These are phyloP conservation scores for Rhizopogon vinicolor DNA, from an alignment of 768 basidiomycete genomes.

Conservation along the genomic window DNA sequence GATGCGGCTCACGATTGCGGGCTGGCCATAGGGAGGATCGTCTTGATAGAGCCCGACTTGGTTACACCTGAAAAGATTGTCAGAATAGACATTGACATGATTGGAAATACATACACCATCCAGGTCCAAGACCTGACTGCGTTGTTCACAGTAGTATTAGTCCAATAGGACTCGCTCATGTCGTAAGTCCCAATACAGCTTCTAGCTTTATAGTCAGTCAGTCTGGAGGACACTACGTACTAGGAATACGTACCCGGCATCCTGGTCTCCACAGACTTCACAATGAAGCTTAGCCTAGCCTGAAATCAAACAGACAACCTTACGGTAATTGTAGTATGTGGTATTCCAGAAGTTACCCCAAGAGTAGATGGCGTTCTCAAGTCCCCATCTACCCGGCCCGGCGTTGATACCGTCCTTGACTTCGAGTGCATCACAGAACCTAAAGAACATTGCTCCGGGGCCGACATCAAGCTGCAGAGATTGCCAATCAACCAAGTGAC, in stretches of 20 bases:
- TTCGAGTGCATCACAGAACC: slow-evolving; percentile 37
- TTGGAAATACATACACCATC: slow-evolving; percentile 46
- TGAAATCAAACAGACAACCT: slow-evolving; percentile 17
- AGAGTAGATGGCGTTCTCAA: slow-evolving; percentile 52
- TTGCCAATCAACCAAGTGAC: slow-evolving; percentile 66
- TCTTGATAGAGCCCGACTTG: slow-evolving; percentile 53
- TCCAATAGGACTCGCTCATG: slow-evolving; percentile 38
- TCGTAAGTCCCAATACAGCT: slow-evolving; percentile 41
- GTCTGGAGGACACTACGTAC: background rate
- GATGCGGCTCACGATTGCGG: slow-evolving; percentile 30
- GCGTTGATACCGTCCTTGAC: slow-evolving; percentile 38
- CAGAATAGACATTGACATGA: background rate
- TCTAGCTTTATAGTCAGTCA: slow-evolving; percentile 33
- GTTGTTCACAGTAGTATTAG: slow-evolving; percentile 53
- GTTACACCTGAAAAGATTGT: slow-evolving; percentile 46
- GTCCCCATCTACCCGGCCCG: slow-evolving; percentile 50
- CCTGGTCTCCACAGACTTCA: slow-evolving; percentile 47
- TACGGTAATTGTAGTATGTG: slow-evolving; percentile 41
- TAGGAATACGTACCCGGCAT: slow-evolving; percentile 40
- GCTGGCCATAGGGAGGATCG: slow-evolving; percentile 32
- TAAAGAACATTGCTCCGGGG: slow-evolving; percentile 28
- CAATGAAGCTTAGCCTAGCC: background rate
- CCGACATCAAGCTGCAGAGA: slow-evolving; percentile 48
- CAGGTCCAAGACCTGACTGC: slow-evolving; percentile 61
- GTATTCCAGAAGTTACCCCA: slow-evolving; percentile 59